Evolutionary conservation across 1,139 yeast species (phyloP).

Genomic region (Suhomyces choctaworum): DNA sequence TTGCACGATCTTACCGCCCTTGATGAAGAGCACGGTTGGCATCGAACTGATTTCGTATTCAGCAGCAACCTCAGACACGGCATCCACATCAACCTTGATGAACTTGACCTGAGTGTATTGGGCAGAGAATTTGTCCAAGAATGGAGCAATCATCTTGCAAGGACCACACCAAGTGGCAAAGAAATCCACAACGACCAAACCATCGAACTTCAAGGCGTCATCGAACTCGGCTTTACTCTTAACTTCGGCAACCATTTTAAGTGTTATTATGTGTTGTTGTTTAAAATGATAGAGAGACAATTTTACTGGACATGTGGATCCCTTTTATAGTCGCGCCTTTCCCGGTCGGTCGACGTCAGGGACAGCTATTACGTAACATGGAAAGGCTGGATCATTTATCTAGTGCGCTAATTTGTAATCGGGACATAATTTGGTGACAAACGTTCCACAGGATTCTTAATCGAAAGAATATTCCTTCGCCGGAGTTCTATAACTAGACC

Average conservation of each 20-base stretch:
- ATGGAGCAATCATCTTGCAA: constrained; percentile 82
- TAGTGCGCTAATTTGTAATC: constrained; percentile 6
- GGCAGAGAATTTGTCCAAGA: constrained; percentile 59
- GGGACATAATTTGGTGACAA: too few relatives aligned
- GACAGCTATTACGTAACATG: constrained; percentile 3
- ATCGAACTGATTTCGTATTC: constrained; percentile 75
- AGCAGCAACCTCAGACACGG: constrained; percentile 70
- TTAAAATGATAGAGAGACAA: background rate
- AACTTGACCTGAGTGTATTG: constrained; percentile 58
- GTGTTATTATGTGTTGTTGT: constrained; percentile 2
- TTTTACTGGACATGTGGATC: background rate
- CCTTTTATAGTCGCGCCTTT: constrained; percentile 4
- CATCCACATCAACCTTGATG: constrained; percentile 85
- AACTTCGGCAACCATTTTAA: constrained; percentile 43
- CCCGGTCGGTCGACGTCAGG: constrained; percentile 1
- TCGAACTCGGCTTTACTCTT: constrained; percentile 60
- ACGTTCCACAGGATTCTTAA: too few relatives aligned
- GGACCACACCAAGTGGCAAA: constrained; percentile 96
- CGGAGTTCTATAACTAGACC: constrained; percentile 5
- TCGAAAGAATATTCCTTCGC: constrained; percentile 4
- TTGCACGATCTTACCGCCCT: constrained; percentile 68
- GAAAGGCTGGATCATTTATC: constrained; percentile 3
- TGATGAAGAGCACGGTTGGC: constrained; percentile 86
- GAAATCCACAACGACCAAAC: constrained; percentile 79
- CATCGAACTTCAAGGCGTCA: constrained; percentile 52